Evolutionary conservation across 2,329 filamentous ascomycete genomes (phyloP).

Genomic region (Cladosporium sp.): DNA sequence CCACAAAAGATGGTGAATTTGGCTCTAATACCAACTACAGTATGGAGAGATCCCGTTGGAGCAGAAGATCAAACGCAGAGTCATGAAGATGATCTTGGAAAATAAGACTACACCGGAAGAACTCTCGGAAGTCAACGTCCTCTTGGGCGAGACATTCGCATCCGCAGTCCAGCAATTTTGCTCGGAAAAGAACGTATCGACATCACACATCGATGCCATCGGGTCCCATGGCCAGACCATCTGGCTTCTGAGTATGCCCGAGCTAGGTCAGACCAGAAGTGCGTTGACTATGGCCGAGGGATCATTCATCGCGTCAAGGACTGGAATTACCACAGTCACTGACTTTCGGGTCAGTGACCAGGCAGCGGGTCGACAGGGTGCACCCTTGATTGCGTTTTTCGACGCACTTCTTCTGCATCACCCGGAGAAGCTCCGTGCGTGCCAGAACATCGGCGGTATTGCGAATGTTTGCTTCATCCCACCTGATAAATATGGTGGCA

Average conservation of each 20-base stretch:
- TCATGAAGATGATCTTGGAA: conserved; percentile 54
- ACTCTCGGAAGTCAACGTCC: conserved; percentile 53
- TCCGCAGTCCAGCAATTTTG: conserved; percentile 49
- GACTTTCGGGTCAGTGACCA: conserved; percentile 56
- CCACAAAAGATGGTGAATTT: too few relatives aligned
- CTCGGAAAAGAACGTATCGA: conserved; percentile 38
- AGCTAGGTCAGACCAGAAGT: conserved; percentile 41
- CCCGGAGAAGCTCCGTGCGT: conserved; percentile 52
- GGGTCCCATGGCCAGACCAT: conserved; percentile 58
- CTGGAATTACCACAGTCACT: conserved; percentile 55
- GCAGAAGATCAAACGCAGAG: conserved; percentile 49
- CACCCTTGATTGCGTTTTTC: conserved; percentile 55
- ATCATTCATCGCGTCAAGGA: conserved; percentile 49
- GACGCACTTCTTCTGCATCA: conserved; percentile 54
- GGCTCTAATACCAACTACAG: conserved; percentile 22
- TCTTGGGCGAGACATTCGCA: conserved; percentile 54
- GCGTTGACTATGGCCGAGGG: conserved; percentile 56
- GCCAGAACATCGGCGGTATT: conserved; percentile 59
- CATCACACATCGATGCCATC: conserved; percentile 48
- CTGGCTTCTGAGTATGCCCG: conserved; percentile 53
- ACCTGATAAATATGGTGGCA: conserved; percentile 21
- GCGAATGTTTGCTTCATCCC: conserved; percentile 59
- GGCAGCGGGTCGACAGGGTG: conserved; percentile 51
- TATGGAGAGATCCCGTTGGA: conserved; percentile 55
- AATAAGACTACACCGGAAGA: conserved; percentile 51